These are phyloP conservation scores for Gloeopeniophorella convolvens DNA, from an alignment of 768 basidiomycete genomes.

Conservation along the genomic window DNA sequence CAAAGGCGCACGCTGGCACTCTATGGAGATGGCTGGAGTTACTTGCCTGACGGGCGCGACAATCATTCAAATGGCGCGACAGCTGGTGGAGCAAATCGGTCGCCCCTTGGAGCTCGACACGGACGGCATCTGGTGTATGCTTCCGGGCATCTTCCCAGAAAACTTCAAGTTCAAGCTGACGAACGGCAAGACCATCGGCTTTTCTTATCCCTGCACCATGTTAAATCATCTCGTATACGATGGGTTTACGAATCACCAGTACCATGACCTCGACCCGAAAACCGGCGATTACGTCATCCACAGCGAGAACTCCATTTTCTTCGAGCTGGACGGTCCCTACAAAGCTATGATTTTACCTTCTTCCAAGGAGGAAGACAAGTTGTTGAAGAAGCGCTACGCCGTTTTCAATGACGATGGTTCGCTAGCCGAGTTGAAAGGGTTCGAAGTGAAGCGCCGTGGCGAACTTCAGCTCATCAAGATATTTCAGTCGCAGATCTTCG, in stretches of 20 bases:
- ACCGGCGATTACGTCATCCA: conserved; percentile 82
- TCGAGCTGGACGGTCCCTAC: conserved; percentile 98
- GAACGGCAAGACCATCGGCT: conserved; percentile 78
- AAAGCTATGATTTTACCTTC: conserved; percentile 98
- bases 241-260: conserved; percentile 95
- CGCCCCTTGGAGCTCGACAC: conserved; percentile 96
- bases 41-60: conserved; percentile 96
- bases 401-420: conserved; percentile 98
- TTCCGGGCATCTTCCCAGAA: conserved; percentile 95
- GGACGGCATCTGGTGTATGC: conserved; percentile 99
- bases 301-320: conserved; percentile 98
- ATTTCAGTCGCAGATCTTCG: conserved; percentile 98
- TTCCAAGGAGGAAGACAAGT: conserved; percentile 97
- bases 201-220: conserved; percentile 99
- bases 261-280: conserved; percentile 84
- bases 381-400: conserved; percentile 97
- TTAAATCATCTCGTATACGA: conserved; percentile 96
- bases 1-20: conserved; percentile 98
- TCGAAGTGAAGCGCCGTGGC: conserved; percentile 96
- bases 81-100: conserved; percentile 95
- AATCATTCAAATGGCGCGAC: conserved; percentile 98
- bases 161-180: conserved; percentile 92
- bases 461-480: conserved; percentile 99
- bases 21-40: conserved; percentile 99
- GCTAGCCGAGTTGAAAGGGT: conserved; percentile 97